Evolutionary conservation across 2,329 filamentous ascomycete species (phyloP), one percentile per base, ranked within the genome.

Genomic region (Epicoccum sorghinum): DNA sequence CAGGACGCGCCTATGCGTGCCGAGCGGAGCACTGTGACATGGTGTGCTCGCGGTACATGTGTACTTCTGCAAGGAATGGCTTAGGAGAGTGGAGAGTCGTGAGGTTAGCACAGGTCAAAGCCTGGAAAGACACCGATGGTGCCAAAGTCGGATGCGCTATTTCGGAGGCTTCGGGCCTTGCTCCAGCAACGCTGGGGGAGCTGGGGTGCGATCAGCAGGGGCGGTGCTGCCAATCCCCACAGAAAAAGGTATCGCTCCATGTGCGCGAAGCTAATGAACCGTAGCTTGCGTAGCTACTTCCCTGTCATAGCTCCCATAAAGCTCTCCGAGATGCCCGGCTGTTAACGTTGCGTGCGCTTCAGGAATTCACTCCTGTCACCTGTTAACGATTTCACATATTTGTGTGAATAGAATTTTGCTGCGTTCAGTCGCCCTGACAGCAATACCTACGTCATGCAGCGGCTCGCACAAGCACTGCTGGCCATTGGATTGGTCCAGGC

Each of bases 391-490:
- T 57, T 54, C 35, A 39, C 38, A 55, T 40, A 61, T 40, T 47
- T 53, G 53, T 52, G 59, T 57, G 38, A 48, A 50, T 14, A 55
- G 43, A 49, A 30, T 43, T 40, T 47, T 54, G 49, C 37, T 57
- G 43, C 36, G 41, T 14, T 27, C 39, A 29, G 52, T 58, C 55
- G 42, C 58, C 54, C 54, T 59, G 57, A 49, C 61, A 67, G 52
- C 59, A 47, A 50, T 41, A 53, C 51, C 49, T 56, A 65, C 69
- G 64, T 60, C 65, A 74, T 74, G 70, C 55, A 65, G 65, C 68
- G 72, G 70, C 71, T 72, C 61, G 65, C 64, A 57, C 66, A 66
- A 64, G 65, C 67, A 64, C 67, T 73, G 55, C 62, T 72, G 62
- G 68, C 65, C 47, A 55, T 66, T 50, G 57, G 63, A 61, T 59